Evolutionary conservation across 2,329 filamentous ascomycete genomes (phyloP), one percentile per base, ranked within the genome.

Genomic region (Bertia moriformis): DNA sequence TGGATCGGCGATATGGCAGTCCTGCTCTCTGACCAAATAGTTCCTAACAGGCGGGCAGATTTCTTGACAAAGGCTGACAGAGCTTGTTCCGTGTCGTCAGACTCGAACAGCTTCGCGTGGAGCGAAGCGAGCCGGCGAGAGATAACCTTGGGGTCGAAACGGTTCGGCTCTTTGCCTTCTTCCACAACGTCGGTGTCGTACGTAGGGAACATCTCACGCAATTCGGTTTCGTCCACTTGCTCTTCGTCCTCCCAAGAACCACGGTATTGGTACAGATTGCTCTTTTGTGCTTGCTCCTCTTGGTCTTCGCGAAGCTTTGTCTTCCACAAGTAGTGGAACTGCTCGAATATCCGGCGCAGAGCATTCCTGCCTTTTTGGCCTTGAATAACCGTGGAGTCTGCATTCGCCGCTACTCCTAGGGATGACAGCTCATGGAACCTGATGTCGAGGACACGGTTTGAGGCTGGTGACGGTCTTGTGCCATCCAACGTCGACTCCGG

Each of bases 321-420:
- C 47, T 75, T 83, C 88, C 89, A 98, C 38, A 87, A 70, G 14
- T 75, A 62, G 50, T 88, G 93, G 50, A 93, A 79, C 14, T 63
- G 65, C 39, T 83, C 73, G 43, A 95, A 76, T 14, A 77, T 69
- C 46, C 72, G 68, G 40, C 81, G 77, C 2, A 89, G 56, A 5
- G 68, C 57, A 19, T 71, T 62, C 18, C 74, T 67, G 12, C 66
- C 55, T 38, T 56, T 46, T 2, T 50, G 41, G 32, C 61, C 47
- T 38, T 73, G 54, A 43, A 56, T 55, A 29, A 56, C 46, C 1
- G 63, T 40, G 0, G 66, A 66, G 42, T 78, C 66, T 3, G 74
- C 57, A 10, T 67, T 58, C 12, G 62, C 56, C 18, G 62, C 54
- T 4, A 58, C 49, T 14, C 60, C 61, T 12, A 35, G 32, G 32